A percentile compares a stretch with the other conserved stretches of the same genome.
phyloP scores from a whole-genome alignment of 2,329 filamentous ascomycete species.

The Epichloe glyceriae region DNA sequence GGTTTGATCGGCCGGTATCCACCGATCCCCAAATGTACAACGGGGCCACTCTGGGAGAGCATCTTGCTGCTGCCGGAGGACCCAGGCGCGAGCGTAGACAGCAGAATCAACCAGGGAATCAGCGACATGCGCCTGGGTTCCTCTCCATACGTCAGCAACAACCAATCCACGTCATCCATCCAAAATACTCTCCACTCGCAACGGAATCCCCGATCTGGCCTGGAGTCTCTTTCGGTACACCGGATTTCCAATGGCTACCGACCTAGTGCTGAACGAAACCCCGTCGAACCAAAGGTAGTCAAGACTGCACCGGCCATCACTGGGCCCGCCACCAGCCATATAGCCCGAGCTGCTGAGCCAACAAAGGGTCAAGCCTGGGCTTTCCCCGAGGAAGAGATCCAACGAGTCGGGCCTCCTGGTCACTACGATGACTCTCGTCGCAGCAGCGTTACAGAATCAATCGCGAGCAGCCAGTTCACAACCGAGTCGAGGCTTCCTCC shows the following conservation, averaged over 20 bases:
- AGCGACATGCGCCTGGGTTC: constrained; percentile 55
- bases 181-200: constrained; percentile 59
- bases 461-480: constrained; percentile 69
- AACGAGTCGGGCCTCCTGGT: constrained; percentile 28
- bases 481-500: constrained; percentile 58
- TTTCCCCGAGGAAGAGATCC: constrained; percentile 61
- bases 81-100: constrained; percentile 63
- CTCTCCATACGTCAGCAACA: constrained; percentile 61
- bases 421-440: constrained; percentile 52
- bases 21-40: constrained; percentile 20
- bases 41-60: constrained; percentile 20
- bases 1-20: constrained; percentile 29
- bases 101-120: constrained; percentile 61
- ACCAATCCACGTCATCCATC: constrained; percentile 63
- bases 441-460: constrained; percentile 64
- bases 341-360: constrained; percentile 59
- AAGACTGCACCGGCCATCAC: constrained; percentile 66
- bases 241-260: constrained; percentile 54
- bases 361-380: constrained; percentile 78
- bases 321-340: constrained; percentile 51
- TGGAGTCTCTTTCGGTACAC: constrained; percentile 41
- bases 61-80: constrained; percentile 27
- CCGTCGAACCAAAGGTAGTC: constrained; percentile 37
- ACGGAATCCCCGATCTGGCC: constrained; percentile 40
- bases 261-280: constrained; percentile 44